Conservation (phyloP, 441 rosid species). For the Adansonia grandidieri region DNA sequence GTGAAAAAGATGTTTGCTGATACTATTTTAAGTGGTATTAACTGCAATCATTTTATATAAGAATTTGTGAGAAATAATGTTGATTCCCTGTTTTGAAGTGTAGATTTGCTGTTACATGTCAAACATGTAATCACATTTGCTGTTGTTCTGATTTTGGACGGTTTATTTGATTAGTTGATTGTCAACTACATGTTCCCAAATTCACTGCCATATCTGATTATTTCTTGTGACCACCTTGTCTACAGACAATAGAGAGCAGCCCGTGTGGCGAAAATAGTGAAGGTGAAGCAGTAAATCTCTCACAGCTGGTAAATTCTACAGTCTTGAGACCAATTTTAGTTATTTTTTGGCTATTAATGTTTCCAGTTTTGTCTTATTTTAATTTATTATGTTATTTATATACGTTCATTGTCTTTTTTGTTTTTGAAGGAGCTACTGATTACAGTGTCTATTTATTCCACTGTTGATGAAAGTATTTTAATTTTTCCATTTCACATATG, state of each 20-base stretch:
- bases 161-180: slow-evolving; percentile 11
- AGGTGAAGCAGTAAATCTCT: slow-evolving; percentile 94
- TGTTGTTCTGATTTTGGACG: slow-evolving; percentile 18
- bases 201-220: slow-evolving; percentile 28
- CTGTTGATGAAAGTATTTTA: slow-evolving; percentile 24
- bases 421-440: not conserved
- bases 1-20: not conserved
- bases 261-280: slow-evolving; percentile 71
- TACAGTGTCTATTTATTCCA: not conserved
- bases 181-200: not conserved
- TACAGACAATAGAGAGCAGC: slow-evolving; percentile 94
- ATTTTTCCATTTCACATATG: slow-evolving; percentile 51
- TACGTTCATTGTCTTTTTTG: not conserved
- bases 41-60: slow-evolving; percentile 12
- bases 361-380: slow-evolving; percentile 19
- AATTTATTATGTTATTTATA: slow-evolving; percentile 15
- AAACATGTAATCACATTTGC: slow-evolving; percentile 21
- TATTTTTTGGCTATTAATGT: slow-evolving; percentile 19
- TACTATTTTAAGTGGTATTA: slow-evolving; percentile 13
- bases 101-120: slow-evolving; percentile 22
- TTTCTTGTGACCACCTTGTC: slow-evolving; percentile 28
- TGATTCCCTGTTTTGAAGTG: slow-evolving; percentile 9
- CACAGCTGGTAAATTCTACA: slow-evolving; percentile 82
- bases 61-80: slow-evolving; percentile 8
- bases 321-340: slow-evolving; percentile 26